phyloP scores from a whole-genome alignment of 2,329 filamentous ascomycete genomes.

The Tricladium varicosporioides region DNA sequence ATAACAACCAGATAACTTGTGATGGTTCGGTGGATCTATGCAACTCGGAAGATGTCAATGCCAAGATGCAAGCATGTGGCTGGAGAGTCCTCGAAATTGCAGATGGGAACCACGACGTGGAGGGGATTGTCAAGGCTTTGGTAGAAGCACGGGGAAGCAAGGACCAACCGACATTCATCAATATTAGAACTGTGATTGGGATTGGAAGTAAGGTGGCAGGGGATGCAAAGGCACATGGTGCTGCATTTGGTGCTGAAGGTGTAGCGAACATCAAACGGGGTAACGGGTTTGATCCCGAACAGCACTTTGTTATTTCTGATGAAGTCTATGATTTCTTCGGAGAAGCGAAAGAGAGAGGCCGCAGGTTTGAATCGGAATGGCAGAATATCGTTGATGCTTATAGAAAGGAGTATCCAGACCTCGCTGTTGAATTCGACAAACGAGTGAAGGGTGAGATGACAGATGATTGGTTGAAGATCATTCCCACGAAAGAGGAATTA shows the following conservation, averaged over 20 bases:
- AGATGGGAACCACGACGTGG: slow-evolving; percentile 44
- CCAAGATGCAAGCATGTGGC: slow-evolving; percentile 47
- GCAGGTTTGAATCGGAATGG: too few species aligned
- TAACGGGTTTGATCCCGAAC: too few species aligned
- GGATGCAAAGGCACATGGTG: slow-evolving; percentile 30
- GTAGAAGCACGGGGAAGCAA: slow-evolving; percentile 37
- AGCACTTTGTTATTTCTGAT: too few species aligned
- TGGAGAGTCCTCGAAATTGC: slow-evolving; percentile 48
- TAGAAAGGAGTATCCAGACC: too few species aligned
- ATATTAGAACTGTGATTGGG: slow-evolving; percentile 48
- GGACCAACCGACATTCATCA: slow-evolving; percentile 50
- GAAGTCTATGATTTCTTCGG: too few species aligned
- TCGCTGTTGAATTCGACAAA: too few species aligned
- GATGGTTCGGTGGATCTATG: slow-evolving; percentile 46
- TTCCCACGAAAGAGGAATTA: slow-evolving; percentile 39
- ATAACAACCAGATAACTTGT: slow-evolving; percentile 52
- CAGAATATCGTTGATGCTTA: too few species aligned
- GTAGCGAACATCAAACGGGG: slow-evolving; percentile 9
- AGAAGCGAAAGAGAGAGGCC: too few species aligned
- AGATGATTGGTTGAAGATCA: slow-evolving; percentile 46
- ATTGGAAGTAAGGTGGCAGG: slow-evolving; percentile 36
- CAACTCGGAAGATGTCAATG: slow-evolving; percentile 48
- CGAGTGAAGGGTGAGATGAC: slow-evolving; percentile 13
- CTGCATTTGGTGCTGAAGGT: slow-evolving; percentile 23
- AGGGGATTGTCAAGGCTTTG: slow-evolving; percentile 42